Evolutionary conservation across 805 yeast species (phyloP).

Genomic region (Lipomyces sp.): DNA sequence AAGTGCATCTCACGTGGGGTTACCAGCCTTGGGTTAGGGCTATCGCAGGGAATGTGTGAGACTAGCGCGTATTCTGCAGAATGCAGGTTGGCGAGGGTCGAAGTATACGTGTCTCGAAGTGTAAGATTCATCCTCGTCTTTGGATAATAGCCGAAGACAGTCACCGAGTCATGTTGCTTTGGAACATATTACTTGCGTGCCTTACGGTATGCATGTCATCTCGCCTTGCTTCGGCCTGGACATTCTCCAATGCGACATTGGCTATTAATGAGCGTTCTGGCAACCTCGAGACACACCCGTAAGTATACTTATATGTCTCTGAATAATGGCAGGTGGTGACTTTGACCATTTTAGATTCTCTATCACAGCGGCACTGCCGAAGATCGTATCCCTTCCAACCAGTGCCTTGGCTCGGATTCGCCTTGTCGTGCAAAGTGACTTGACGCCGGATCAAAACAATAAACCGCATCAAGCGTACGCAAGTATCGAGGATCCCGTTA

Average conservation of each 20-base stretch:
- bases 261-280: slow-evolving; percentile 35
- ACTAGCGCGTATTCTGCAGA: neutral
- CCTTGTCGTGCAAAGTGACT: slow-evolving; percentile 17
- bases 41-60: neutral
- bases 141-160: neutral
- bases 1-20: neutral
- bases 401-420: slow-evolving; percentile 27
- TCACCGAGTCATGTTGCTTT: slow-evolving; percentile 5
- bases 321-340: too few relatives aligned
- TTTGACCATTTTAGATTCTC: slow-evolving; percentile 17
- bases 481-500: slow-evolving; percentile 36
- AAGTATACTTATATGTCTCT: neutral
- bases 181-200: slow-evolving; percentile 6
- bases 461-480: slow-evolving; percentile 43
- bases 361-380: neutral
- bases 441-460: neutral
- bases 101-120: neutral
- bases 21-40: neutral
- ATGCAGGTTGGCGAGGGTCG: neutral
- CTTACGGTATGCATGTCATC: slow-evolving; percentile 8
- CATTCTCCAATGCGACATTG: slow-evolving; percentile 31
- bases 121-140: neutral
- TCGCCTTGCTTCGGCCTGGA: slow-evolving; percentile 30
- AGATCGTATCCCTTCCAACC: slow-evolving; percentile 15
- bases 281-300: slow-evolving; percentile 27